Base-by-base conservation (phyloP, 768 basidiomycete genomes). In the Trichaptum fuscoviolaceum region DNA sequence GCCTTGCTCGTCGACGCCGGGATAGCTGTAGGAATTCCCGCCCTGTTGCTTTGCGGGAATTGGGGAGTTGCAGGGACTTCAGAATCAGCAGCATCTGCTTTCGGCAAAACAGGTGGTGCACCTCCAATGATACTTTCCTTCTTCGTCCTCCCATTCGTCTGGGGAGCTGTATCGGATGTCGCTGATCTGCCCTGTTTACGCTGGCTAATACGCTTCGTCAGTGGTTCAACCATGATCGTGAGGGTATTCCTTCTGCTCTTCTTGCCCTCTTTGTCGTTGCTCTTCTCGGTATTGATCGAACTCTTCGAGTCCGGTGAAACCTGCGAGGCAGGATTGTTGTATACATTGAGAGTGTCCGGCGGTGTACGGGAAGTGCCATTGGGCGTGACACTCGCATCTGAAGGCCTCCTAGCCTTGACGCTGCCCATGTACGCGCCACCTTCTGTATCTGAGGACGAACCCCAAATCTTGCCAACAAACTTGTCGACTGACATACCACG, bases 1-100 rank as follows among this genome's bases (percentile, higher is more conserved):
- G 96, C 95, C 76, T 95, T 92, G 77, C 84, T 88, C n/a, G 92
- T 86, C 68, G 92, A 89, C 18, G 88, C 91, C 1, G 84, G 83
- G 78, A 89, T 81, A 8, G 79, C 81, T 2, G 72, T 57, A 8
- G 73, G 77, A 24, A 74, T 70, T 10, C 62, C n/a, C 10, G 68
- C 60, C 58, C 67, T 69, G 52, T 74, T 69, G 61, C 74, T 78
- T 57, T 81, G 81, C 24, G 68, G 58, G 23, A 69, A 67, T 23
- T 58, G 63, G 23, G 74, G 69, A n/a, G 66, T 69, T 7, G 71
- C 63, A 66, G 74, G 64, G 26, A 68, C 58, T 24, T 60, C 23
- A 57, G 58, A 24, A 9, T 62, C 67, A 17, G 65, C 25, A 10
- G 68, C 35, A 3, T 67, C 23, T 17, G 69, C 62, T 15, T 69